Base-by-base conservation (phyloP, 129 eudicot species). In the Artemisia tridentata region DNA sequence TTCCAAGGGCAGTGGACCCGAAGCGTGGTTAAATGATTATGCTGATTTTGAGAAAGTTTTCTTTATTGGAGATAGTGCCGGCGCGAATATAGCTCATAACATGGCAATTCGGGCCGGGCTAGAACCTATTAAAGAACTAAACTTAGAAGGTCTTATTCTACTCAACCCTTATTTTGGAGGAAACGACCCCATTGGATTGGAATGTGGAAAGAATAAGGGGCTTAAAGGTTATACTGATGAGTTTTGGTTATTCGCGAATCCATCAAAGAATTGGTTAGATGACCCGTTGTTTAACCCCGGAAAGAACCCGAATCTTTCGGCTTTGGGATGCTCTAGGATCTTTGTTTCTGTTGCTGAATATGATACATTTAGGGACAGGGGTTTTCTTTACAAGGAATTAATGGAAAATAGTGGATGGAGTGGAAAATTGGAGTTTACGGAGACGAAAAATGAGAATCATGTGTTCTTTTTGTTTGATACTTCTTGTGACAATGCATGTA, bases 81-180 rank as follows among this genome's bases (percentile, higher is more conserved):
- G 87, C 0, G 93, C 79, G 17, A 87, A 84, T 53, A 84, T 87
- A 34, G 82, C 71, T 11, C 85, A 87, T 47, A 75, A 87, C 25
- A n/a, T 79, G 63, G 79, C 82, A 12, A 79, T 79, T 66, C 78
- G 72, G 29, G 19, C 59, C 10, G 82, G 88, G 71, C 38, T 49
- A 31, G 45, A 63, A 21, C 6, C 53, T 27, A 41, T 15, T 0
- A 13, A 12, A 1, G 71, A 52, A 11, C 13, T 80, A 50, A 62
- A 68, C 1, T 58, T 88, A 7, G n/a, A 38, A 15, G 85, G 91
- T 9, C 11, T 73, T 6, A 72, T 55, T 0, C 41, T 76, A 49
- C 53, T 82, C 15, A 85, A 83, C 19, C 96, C 96, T 29, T 85
- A 61, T 68, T 88, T 88, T 19, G 80, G 88, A 82, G 88, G 87